Percentiles rank a stretch among this genome's conserved stretches.
Evolutionary conservation across 2,329 filamentous ascomycete genomes (phyloP).

Genomic region (Xylaria multiplex): DNA sequence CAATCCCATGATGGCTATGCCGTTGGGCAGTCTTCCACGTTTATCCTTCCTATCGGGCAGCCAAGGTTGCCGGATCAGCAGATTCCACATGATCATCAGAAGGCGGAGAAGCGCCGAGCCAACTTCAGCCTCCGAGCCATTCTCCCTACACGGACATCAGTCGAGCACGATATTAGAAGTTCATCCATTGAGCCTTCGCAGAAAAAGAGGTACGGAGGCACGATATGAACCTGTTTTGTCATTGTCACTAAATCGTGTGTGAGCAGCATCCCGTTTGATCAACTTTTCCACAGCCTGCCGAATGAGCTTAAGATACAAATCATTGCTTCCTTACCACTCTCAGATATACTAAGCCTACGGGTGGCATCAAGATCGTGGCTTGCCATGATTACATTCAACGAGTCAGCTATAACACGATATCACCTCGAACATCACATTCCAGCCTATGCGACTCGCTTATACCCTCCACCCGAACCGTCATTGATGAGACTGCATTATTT

Average conservation of each 20-base stretch:
- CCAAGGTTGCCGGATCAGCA: constrained; percentile 48
- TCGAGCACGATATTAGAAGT: constrained; percentile 47
- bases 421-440: constrained; percentile 70
- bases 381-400: constrained; percentile 67
- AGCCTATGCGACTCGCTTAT: constrained; percentile 68
- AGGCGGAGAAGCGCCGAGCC: constrained; percentile 46
- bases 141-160: constrained; percentile 46
- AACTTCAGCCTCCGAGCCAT: constrained; percentile 49
- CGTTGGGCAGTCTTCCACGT: constrained; percentile 53
- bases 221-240: not conserved
- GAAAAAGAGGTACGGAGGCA: constrained; percentile 43
- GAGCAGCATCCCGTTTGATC: constrained; percentile 60
- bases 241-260: constrained; percentile 19
- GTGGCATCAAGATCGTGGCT: constrained; percentile 69
- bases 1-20: constrained; percentile 44
- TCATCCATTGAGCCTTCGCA: constrained; percentile 42
- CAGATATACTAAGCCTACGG: constrained; percentile 68
- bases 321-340: constrained; percentile 67
- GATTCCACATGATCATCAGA: constrained; percentile 49
- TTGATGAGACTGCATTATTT: constrained; percentile 68
- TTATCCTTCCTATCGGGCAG: constrained; percentile 59
- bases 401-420: constrained; percentile 69
- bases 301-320: constrained; percentile 72
- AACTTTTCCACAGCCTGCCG: constrained; percentile 67
- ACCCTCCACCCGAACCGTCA: constrained; percentile 61